A percentile compares a stretch with the other conserved stretches of the same genome.
Conservation (phyloP, 192 early-diverging fungal genomes). For the Mortierella alpina region DNA sequence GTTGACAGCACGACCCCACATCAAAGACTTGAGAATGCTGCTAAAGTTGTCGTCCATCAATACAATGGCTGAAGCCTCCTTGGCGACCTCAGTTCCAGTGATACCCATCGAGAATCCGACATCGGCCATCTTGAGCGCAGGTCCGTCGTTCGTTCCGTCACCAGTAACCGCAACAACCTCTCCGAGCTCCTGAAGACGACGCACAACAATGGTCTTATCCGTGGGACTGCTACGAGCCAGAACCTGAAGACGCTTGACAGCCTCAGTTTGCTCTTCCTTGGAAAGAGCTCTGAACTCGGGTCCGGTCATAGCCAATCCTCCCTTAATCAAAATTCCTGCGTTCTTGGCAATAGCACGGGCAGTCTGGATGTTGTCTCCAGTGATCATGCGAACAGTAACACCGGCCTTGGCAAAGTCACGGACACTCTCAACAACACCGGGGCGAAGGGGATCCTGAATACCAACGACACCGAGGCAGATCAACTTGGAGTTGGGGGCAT, state of each 20-base stretch:
- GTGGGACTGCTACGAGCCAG: constrained; percentile 87
- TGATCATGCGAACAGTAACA: constrained; percentile 91
- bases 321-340: constrained; percentile 83
- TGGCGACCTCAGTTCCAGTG: constrained; percentile 85
- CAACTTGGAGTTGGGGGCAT: constrained; percentile 62
- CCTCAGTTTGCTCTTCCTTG: constrained; percentile 68
- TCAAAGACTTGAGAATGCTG: constrained; percentile 79
- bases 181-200: constrained; percentile 70
- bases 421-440: constrained; percentile 81
- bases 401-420: constrained; percentile 81
- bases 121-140: constrained; percentile 87
- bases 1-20: constrained; percentile 84
- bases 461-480: constrained; percentile 80
- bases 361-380: constrained; percentile 84
- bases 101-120: constrained; percentile 95
- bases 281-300: constrained; percentile 79
- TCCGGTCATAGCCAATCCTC: constrained; percentile 82
- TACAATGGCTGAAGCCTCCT: constrained; percentile 84
- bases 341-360: constrained; percentile 89
- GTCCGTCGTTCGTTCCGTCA: constrained; percentile 88
- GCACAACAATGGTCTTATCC: constrained; percentile 91
- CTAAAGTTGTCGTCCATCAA: constrained; percentile 92
- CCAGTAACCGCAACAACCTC: constrained; percentile 83
- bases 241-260: constrained; percentile 80
- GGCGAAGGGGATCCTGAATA: constrained; percentile 89